These are phyloP conservation scores for Trichomonas tenax DNA, from an alignment of 208 protist species.

Conservation along the genomic window DNA sequence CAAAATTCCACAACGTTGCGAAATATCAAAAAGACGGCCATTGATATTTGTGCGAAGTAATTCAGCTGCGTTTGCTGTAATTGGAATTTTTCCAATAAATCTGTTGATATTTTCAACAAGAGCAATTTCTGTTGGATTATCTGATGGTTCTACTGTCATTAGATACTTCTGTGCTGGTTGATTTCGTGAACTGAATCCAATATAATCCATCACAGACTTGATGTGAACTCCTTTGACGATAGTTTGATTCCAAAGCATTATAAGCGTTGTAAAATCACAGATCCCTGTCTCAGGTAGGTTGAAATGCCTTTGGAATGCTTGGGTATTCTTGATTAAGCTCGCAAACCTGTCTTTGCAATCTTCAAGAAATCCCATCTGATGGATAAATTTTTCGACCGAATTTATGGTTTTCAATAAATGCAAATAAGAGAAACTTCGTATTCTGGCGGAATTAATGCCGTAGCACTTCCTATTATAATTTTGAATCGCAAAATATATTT, in stretches of 20 bases:
- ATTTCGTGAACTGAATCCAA: neutral
- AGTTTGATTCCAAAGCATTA: neutral
- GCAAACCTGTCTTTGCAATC: neutral
- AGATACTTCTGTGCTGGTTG: neutral
- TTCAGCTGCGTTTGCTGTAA: neutral
- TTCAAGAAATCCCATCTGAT: neutral
- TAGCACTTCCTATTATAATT: neutral
- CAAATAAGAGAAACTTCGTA: neutral
- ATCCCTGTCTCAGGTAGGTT: neutral
- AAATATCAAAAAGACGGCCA: neutral
- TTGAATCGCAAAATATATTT: neutral
- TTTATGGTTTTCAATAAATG: neutral
- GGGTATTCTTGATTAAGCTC: neutral
- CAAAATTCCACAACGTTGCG: neutral
- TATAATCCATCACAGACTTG: neutral
- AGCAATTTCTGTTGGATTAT: neutral
- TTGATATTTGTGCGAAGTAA: neutral
- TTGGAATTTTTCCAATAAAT: neutral
- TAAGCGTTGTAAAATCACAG: neutral
- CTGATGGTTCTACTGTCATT: neutral
- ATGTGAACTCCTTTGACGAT: neutral
- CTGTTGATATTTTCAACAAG: neutral
- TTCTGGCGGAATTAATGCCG: neutral
- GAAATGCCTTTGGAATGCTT: neutral
- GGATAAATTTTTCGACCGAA: neutral